Base-by-base conservation (phyloP, 108 stramenopile genomes). In the Chaetoceros muelleri region DNA sequence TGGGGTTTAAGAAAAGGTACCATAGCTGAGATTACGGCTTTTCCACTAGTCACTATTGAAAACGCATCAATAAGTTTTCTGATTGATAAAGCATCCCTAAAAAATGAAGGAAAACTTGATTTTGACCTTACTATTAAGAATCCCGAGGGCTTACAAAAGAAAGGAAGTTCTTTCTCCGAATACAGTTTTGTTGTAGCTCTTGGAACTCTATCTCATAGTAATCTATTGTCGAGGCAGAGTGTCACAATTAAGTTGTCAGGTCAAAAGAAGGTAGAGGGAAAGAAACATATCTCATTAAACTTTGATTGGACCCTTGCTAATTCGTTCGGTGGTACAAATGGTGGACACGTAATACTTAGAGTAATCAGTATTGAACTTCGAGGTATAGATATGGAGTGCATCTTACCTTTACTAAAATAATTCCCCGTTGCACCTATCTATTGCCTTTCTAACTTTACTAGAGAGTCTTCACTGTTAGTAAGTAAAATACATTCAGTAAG, bases 281-380 rank as follows among this genome's bases (percentile, higher is more conserved):
- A 22, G 16, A 73, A 69, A 66, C 53, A 65, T 18, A 22, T 83
- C 10, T 30, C 62, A 27, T 18, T 65, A 13, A 24, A 48, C 1
- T 83, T 83, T 57, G 76, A 82, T 46, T 82, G 80, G 80, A 52
- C 57, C 28, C n/a, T 30, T 13, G 80, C 76, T 2, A 75, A 74
- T 28, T 62, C 65, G 20, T 62, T 62, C 44, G 72, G 72, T 22
- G 74, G 75, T 0, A 62, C 64, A 51, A 74, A 69, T 25, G 61
- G 64, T 30, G 71, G 71, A 2, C 28, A 23, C 18, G 48, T 82
- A 19, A 52, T 74, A 21, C 27, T 82, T 1, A 58, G 76, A 17
- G 45, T 78, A 27, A 45, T 82, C 2, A 31, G 44, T 18, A 74
- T 75, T 27, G 50, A 65, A 1, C 20, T 70, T 21, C 70, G 67